Evolutionary conservation across 495 filamentous ascomycete species (phyloP), one percentile per base, ranked within the genome.

Genomic region (Parathielavia appendiculata): DNA sequence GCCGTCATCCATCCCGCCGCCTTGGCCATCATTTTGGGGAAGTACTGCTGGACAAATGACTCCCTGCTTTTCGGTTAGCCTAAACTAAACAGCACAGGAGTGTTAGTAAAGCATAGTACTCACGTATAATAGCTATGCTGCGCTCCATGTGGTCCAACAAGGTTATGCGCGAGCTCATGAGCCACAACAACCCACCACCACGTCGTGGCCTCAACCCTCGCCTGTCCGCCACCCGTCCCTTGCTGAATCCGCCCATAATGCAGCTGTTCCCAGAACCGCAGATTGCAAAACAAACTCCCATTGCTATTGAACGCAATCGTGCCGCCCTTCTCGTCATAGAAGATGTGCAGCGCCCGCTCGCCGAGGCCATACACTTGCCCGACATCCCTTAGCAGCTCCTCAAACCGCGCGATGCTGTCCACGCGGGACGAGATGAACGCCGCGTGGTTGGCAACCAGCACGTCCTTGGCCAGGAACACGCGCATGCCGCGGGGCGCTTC

Each of bases 101-200:
- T 26, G 41, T 17, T 17, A 55, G 20, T 17, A 35, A 46, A 36
- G 53, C 34, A 19, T 20, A 13, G 2, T 11, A 75, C 83, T 73
- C 69, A 84, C 83, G 87, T 91, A 65, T 95, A 97, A 68, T 85
- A 97, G 58, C 83, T 87, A 65, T 98, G 93, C 46, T 88, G 83
- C 19, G 88, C 77, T 66, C 86, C 87, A 72, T 96, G 91, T 52
- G 84, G 83, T 20, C 72, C 74, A 13, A 96, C 88, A 35, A 98
- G 70, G 66, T 97, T 97, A 71, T 98, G 93, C 48, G 95, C 92
- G 63, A 98, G 70, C 73, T 98, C 93, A 71, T 98, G 93, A 48
- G 89, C 91, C 58, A 96, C 66, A 14, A 89, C 87, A 46, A 96
- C 86, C 81, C 92, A 96, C 13, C 52, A 54, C 75, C 92, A 96